These are phyloP conservation scores for Epichloe elymi DNA, from an alignment of 2,329 filamentous ascomycete species.

Conservation along the genomic window DNA sequence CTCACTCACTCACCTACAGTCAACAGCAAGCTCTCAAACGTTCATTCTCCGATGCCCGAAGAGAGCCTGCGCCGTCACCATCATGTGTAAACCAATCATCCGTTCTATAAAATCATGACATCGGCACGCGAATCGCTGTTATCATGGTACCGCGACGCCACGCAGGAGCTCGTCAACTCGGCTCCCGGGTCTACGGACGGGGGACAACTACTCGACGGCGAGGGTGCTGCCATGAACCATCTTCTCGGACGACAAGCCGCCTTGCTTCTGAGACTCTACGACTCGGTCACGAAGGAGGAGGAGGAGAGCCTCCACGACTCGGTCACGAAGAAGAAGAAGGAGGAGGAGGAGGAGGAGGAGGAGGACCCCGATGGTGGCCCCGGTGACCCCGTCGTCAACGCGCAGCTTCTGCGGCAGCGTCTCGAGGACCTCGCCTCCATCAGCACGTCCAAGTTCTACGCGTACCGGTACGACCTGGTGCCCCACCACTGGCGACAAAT, in stretches of 20 bases:
- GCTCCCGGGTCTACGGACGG: neutral
- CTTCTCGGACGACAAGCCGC: slow-evolving; percentile 19
- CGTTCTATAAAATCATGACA: neutral
- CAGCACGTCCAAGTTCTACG: slow-evolving; percentile 54
- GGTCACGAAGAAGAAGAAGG: neutral
- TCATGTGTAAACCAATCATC: neutral
- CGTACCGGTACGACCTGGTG: slow-evolving; percentile 53
- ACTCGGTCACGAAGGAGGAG: slow-evolving; percentile 6
- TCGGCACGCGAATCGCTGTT: slow-evolving; percentile 4
- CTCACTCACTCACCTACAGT: neutral
- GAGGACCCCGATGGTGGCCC: neutral
- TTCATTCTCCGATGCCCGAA: no score
- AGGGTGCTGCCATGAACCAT: slow-evolving; percentile 11
- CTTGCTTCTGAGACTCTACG: slow-evolving; percentile 12
- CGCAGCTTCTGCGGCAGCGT: slow-evolving; percentile 24
- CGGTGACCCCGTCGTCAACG: slow-evolving; percentile 2
- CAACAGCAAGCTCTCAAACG: no score
- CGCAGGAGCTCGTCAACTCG: slow-evolving; percentile 8
- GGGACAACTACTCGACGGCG: neutral
- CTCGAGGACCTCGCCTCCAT: slow-evolving; percentile 44
- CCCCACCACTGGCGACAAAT: slow-evolving; percentile 56
- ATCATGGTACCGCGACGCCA: slow-evolving; percentile 13
- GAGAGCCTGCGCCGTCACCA: neutral
- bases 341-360: neutral
- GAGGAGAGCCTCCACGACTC: slow-evolving; percentile 12